These are phyloP conservation scores for Vicia faba DNA, from an alignment of 306 rosid genomes.

Conservation along the genomic window DNA sequence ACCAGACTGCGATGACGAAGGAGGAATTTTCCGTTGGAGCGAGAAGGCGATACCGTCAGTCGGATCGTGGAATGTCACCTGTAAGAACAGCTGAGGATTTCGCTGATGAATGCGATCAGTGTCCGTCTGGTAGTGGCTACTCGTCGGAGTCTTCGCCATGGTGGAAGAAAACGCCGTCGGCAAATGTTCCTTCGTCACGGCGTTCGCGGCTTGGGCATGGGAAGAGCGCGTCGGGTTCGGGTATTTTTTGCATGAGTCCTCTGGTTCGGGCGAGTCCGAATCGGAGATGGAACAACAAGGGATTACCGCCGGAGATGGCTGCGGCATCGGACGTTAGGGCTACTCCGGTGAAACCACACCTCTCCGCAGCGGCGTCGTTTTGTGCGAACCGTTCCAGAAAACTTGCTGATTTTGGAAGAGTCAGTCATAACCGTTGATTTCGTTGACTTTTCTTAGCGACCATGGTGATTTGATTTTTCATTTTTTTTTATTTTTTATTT, in stretches of 20 bases:
- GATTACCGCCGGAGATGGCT: constrained; percentile 51
- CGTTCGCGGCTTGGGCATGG: constrained; percentile 45
- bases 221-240: constrained; percentile 58
- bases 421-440: constrained; percentile 71
- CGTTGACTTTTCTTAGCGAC: constrained; percentile 37
- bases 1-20: constrained; percentile 1
- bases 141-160: constrained; percentile 61
- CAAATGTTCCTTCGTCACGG: constrained; percentile 48
- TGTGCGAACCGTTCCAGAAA: constrained; percentile 83
- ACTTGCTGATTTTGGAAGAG: constrained; percentile 86
- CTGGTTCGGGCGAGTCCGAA: constrained; percentile 82
- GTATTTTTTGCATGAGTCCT: constrained; percentile 86
- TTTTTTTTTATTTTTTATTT: not conserved
- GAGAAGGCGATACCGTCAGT: constrained; percentile 34
- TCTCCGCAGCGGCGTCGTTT: constrained; percentile 66
- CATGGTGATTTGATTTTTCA: constrained; percentile 19
- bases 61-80: constrained; percentile 96
- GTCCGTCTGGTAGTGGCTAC: constrained; percentile 59
- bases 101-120: constrained; percentile 52
- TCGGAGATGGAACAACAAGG: constrained; percentile 68
- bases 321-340: constrained; percentile 53
- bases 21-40: constrained; percentile 29
- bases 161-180: constrained; percentile 65
- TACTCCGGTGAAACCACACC: constrained; percentile 54
- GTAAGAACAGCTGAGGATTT: constrained; percentile 40